phyloP scores from a whole-genome alignment of 73 alveolate genomes.

The Paramecium caudatum region DNA sequence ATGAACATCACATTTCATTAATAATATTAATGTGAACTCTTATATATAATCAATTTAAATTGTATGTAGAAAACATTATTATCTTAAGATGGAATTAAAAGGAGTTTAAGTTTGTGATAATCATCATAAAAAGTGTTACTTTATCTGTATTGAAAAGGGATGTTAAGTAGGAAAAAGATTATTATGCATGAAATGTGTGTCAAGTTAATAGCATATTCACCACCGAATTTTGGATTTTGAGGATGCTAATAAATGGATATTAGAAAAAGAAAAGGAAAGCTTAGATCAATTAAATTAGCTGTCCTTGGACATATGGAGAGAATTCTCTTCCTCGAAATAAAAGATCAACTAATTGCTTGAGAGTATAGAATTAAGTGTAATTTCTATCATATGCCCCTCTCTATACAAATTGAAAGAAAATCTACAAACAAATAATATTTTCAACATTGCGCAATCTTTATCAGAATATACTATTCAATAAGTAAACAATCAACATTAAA shows the following conservation, averaged over 20 bases:
- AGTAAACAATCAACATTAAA: neutral
- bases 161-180: constrained; percentile 19
- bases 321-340: neutral
- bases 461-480: neutral
- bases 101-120: constrained; percentile 21
- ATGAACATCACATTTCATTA: constrained; percentile 44
- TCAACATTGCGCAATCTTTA: neutral
- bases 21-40: neutral
- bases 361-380: neutral
- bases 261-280: neutral
- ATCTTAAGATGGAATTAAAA: too few species aligned
- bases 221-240: constrained; percentile 25
- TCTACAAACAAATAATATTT: neutral
- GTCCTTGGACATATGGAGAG: neutral
- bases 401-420: neutral
- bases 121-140: neutral
- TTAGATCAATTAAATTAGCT: neutral
- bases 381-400: neutral
- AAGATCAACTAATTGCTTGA: neutral
- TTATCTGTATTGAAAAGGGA: neutral
- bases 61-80: too few species aligned
- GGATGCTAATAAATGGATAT: constrained; percentile 2
- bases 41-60: neutral
- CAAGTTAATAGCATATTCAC: neutral
- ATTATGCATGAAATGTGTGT: constrained; percentile 13